Evolutionary conservation across 495 filamentous ascomycete genomes (phyloP).

Genomic region (Endocarpon pusillum): DNA sequence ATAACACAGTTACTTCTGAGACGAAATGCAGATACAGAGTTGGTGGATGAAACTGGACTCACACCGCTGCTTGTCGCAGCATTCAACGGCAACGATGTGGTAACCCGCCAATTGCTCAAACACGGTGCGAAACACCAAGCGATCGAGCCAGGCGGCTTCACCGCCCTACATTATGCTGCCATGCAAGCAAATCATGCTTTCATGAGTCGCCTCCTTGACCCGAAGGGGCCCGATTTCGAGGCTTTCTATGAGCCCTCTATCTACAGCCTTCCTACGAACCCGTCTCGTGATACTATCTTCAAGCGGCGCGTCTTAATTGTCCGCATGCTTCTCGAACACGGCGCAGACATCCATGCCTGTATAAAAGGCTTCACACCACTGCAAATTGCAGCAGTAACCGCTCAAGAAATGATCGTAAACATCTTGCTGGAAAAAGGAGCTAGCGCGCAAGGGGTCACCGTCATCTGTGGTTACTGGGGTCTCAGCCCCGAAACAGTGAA

Average conservation of each 20-base stretch:
- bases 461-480: too few species aligned
- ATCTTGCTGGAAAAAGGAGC: too few species aligned
- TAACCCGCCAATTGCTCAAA: conserved; percentile 1
- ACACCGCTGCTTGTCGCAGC: conserved; percentile 4
- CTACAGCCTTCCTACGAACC: conserved; percentile 2
- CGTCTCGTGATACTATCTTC: too few species aligned
- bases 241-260: conserved; percentile 2
- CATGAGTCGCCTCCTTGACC: conserved; percentile 5
- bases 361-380: too few species aligned
- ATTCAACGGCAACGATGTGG: conserved; percentile 4
- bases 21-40: conserved; percentile 3
- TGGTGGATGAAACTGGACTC: conserved; percentile 2
- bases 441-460: too few species aligned
- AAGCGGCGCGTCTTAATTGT: too few species aligned
- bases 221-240: conserved; percentile 3
- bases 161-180: conserved; percentile 4
- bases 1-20: conserved; percentile 5
- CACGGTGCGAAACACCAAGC: conserved; percentile 2
- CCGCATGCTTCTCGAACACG: too few species aligned
- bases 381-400: too few species aligned
- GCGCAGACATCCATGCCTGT: too few species aligned
- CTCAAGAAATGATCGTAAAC: too few species aligned
- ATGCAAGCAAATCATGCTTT: conserved; percentile 4
- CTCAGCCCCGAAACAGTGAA: not conserved
- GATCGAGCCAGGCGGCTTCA: conserved; percentile 2